A percentile compares a stretch with the other conserved stretches of the same genome.
Evolutionary conservation across 1,139 yeast species (phyloP).

Genomic region (Scheffersomyces titani): DNA sequence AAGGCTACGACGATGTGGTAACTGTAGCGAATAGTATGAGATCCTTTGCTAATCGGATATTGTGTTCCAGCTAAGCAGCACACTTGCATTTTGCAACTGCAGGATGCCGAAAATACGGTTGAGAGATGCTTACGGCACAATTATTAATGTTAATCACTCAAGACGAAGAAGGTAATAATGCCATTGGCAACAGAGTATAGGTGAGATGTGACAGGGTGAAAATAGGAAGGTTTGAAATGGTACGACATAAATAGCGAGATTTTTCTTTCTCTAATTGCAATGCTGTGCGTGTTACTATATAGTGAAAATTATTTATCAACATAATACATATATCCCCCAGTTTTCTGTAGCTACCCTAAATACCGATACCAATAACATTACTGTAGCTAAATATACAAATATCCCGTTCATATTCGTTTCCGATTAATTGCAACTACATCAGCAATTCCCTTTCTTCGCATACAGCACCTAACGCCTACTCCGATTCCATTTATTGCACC

Average conservation of each 20-base stretch:
- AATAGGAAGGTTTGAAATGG: not conserved
- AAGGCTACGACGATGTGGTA: not conserved
- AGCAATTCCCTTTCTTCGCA: not conserved
- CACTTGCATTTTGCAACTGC: not conserved
- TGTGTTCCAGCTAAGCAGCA: not conserved
- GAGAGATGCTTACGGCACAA: not conserved
- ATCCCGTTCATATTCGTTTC: not conserved
- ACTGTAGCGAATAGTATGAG: not conserved
- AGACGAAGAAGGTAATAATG: not conserved
- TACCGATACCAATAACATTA: no score
- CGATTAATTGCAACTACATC: not conserved
- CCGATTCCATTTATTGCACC: not conserved
- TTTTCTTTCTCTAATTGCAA: not conserved
- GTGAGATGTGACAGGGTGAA: not conserved
- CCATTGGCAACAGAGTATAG: not conserved
- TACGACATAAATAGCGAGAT: not conserved
- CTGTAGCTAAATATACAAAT: no score
- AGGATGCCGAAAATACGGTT: not conserved
- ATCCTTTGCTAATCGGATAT: not conserved
- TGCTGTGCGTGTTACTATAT: not conserved
- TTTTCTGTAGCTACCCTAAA: not conserved
- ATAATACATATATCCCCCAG: not conserved
- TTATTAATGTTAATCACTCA: not conserved
- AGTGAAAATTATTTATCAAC: not conserved
- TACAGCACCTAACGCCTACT: not conserved